Conservation (phyloP, 139 green algal species). For the Chlorokybus atmophyticus region DNA sequence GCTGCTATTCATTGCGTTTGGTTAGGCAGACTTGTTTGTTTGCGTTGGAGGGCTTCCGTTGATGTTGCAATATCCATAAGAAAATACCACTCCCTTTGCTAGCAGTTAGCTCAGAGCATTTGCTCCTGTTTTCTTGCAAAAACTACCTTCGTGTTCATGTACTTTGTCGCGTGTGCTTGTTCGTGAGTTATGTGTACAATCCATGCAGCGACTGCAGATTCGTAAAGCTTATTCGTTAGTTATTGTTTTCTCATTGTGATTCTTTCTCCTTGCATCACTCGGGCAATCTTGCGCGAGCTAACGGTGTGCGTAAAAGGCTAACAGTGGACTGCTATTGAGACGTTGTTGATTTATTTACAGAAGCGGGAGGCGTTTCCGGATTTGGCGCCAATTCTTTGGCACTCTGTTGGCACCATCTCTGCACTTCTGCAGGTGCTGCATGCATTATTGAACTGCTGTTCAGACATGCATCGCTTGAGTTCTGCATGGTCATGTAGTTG, state of each 20-base stretch:
- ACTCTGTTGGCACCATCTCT: constrained; percentile 88
- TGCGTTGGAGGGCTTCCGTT: not conserved
- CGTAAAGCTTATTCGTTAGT: not conserved
- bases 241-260: not conserved
- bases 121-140: not conserved
- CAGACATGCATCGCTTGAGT: too few species aligned
- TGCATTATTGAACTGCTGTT: too few species aligned
- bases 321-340: not conserved
- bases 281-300: not conserved
- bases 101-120: not conserved
- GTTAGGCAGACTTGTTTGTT: not conserved
- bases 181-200: not conserved
- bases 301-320: not conserved
- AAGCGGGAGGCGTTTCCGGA: constrained; percentile 90
- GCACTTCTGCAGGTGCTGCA: constrained; percentile 70
- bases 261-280: not conserved
- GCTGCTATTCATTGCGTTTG: not conserved
- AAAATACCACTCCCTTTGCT: not conserved
- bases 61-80: not conserved
- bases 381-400: constrained; percentile 89
- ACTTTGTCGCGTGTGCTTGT: not conserved
- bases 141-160: not conserved
- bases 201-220: constrained; percentile 1
- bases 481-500: too few species aligned
- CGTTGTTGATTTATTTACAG: not conserved